phyloP scores from a whole-genome alignment of 1,284 basidiomycete species.

The Ustilago nuda region DNA sequence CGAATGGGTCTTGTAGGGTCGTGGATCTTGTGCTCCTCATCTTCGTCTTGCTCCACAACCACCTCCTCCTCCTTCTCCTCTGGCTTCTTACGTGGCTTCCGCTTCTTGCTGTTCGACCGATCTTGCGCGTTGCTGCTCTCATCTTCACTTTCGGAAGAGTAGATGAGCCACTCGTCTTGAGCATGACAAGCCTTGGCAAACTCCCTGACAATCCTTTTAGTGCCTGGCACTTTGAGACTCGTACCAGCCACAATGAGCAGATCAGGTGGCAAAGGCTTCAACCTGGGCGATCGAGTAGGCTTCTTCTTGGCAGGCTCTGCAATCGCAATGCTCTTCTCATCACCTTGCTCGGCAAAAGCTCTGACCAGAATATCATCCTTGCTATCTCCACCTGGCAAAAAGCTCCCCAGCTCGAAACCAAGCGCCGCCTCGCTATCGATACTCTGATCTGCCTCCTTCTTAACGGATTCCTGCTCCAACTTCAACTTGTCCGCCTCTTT shows the following conservation, averaged over 20 bases:
- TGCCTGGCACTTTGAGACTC: slow-evolving; percentile 91
- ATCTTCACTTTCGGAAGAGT: slow-evolving; percentile 53
- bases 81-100: slow-evolving; percentile 12
- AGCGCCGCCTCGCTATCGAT: slow-evolving; percentile 34
- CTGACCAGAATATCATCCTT: slow-evolving; percentile 51
- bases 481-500: slow-evolving; percentile 29
- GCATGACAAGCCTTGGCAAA: slow-evolving; percentile 85
- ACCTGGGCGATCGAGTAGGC: slow-evolving; percentile 35
- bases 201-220: slow-evolving; percentile 91
- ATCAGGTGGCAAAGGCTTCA: slow-evolving; percentile 76
- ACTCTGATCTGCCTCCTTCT: slow-evolving; percentile 24
- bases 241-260: slow-evolving; percentile 95
- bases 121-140: slow-evolving; percentile 51
- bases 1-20: slow-evolving; percentile 72
- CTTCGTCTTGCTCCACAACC: slow-evolving; percentile 17
- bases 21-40: slow-evolving; percentile 48
- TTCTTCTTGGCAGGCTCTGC: slow-evolving; percentile 39
- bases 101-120: slow-evolving; percentile 34
- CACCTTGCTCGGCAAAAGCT: slow-evolving; percentile 49
- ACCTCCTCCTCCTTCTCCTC: slow-evolving; percentile 6
- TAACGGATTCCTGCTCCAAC: slow-evolving; percentile 17
- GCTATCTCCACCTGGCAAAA: slow-evolving; percentile 13
- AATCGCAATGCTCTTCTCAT: slow-evolving; percentile 31
- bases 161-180: slow-evolving; percentile 54
- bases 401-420: slow-evolving; percentile 27